Conservation (phyloP, 495 filamentous ascomycete species). For the Pyronema omphalodes region DNA sequence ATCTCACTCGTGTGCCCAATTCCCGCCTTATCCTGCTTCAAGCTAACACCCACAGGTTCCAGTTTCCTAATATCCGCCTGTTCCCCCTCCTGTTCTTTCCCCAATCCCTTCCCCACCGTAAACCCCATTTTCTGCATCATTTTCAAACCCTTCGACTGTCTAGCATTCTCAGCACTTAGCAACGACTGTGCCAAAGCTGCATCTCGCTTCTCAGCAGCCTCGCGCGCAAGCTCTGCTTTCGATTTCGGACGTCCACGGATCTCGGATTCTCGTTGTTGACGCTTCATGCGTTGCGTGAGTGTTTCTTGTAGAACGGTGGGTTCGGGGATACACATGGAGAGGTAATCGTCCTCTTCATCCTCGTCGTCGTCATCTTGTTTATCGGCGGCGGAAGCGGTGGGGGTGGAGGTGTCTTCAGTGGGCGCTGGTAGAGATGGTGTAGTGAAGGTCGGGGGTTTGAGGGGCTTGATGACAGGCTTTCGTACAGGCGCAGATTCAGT, state of each 20-base stretch:
- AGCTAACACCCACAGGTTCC: constrained; percentile 47
- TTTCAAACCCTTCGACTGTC: constrained; percentile 59
- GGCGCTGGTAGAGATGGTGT: not conserved
- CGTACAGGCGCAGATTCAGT: no score
- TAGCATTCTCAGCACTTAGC: constrained; percentile 31
- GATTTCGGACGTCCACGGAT: constrained; percentile 45
- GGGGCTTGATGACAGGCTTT: no score
- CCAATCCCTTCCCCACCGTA: constrained; percentile 49
- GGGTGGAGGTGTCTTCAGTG: not conserved
- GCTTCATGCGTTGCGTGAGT: constrained; percentile 37
- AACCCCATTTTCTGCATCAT: constrained; percentile 99
- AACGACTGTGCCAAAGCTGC: constrained; percentile 54
- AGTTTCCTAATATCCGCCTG: constrained; percentile 12
- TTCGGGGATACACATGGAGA: constrained; percentile 41
- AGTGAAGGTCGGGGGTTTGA: no score
- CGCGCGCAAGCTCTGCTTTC: constrained; percentile 60
- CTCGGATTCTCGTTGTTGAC: constrained; percentile 39
- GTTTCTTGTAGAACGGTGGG: constrained; percentile 29
- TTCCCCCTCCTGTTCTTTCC: constrained; percentile 29
- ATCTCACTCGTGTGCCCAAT: constrained; percentile 69
- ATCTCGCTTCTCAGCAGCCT: constrained; percentile 53
- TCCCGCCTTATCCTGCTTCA: constrained; percentile 70
- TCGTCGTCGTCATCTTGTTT: constrained; percentile 33
- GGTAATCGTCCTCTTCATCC: constrained; percentile 45
- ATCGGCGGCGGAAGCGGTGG: no score